Percentiles rank a stretch among this genome's conserved stretches.
Conservation (phyloP, 805 yeast genomes). For the Lipomyces sp. region DNA sequence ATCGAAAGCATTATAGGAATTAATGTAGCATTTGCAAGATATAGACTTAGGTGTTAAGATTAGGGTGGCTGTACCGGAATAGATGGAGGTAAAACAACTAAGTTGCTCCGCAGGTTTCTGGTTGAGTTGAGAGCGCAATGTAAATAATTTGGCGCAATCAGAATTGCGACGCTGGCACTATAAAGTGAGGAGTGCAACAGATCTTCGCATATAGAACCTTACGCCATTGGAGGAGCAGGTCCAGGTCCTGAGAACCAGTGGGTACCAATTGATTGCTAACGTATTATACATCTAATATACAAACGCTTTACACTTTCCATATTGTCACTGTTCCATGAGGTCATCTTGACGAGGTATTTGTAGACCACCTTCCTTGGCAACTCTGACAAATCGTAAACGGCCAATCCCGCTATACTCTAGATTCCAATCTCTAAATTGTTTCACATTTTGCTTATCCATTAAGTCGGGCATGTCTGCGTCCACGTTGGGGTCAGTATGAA, state of each 20-base stretch:
- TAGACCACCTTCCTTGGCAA: slow-evolving; percentile 39
- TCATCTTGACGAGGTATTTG: slow-evolving; percentile 16
- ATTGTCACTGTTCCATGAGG: neutral
- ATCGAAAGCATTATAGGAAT: neutral
- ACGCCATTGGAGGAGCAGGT: neutral
- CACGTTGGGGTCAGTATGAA: slow-evolving; percentile 28
- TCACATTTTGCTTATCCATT: slow-evolving; percentile 62
- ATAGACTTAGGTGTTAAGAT: neutral
- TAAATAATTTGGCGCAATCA: neutral
- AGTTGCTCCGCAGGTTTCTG: neutral
- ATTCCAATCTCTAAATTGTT: slow-evolving; percentile 71
- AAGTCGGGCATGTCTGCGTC: slow-evolving; percentile 65
- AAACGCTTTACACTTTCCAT: neutral
- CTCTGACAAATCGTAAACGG: slow-evolving; percentile 56
- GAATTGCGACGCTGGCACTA: neutral
- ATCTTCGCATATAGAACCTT: neutral
- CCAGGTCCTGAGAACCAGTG: neutral
- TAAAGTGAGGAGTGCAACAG: neutral
- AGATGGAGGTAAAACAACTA: too few relatives aligned
- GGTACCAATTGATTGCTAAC: neutral
- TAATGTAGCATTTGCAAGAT: neutral
- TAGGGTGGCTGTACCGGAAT: neutral
- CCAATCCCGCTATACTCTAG: slow-evolving; percentile 80
- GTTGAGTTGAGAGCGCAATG: neutral
- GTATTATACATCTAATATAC: neutral